Evolutionary conservation across 495 filamentous ascomycete genomes (phyloP), one percentile per base, ranked within the genome.

Genomic region (Gamarada debralockiae): DNA sequence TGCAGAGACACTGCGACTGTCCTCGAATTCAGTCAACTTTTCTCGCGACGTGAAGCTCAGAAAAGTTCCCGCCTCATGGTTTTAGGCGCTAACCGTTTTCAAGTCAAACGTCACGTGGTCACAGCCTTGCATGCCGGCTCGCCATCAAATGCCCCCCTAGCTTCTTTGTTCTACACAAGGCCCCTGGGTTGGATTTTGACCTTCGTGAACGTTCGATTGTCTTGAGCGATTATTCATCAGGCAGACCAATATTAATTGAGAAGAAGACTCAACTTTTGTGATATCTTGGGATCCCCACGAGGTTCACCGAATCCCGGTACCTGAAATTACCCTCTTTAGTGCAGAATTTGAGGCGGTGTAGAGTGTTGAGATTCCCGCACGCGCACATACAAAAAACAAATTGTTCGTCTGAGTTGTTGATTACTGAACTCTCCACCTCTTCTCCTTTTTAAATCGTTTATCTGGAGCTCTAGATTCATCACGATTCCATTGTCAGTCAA

Each of bases 61-160:
- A 54, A 52, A 52, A 52, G 49, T 52, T 54, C 43, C 41, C 52
- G 50, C 29, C 33, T 49, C 29, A 6, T 22, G 42, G 24, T 49
- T 9, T n/a, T n/a, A n/a, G n/a, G n/a, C n/a, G n/a, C n/a, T n/a
- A n/a, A n/a, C n/a, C 5, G 15, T 10, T 10, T 18, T 40, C 14
- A 52, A 41, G 34, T 48, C 6, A n/a, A 44, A 2, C 8, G 18
- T 59, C 50, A 59, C 47, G 56, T 59, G 50, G 27, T 8, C 24
- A 43, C 29, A 50, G 43, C 50, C 47, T 52, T 21, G 48, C 54
- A 29, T 29, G 27, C 27, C 4, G 27, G 5, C 27, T 29, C 27
- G 27, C 27, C 27, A 29, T 10, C 27, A 29, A 29, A 4, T 10
- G 10, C 27, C 4, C 27, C 10, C n/a, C n/a, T n/a, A n/a, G n/a